These are phyloP conservation scores for Fusarium transvaalense DNA, from an alignment of 2,329 filamentous ascomycete genomes.

Conservation along the genomic window DNA sequence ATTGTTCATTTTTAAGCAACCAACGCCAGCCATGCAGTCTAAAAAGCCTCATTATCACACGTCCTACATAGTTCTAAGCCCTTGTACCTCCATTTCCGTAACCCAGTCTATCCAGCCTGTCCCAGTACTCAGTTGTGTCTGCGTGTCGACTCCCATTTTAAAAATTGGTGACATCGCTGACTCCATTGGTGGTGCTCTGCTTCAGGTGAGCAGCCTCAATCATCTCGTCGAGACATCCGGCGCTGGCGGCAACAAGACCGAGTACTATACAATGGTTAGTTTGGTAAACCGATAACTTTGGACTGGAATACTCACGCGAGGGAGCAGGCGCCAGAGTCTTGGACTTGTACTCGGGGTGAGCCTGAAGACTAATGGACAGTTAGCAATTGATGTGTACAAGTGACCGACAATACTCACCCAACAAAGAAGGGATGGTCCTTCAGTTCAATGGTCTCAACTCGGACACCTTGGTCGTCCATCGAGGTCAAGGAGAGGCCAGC, in stretches of 20 bases:
- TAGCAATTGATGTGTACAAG: not conserved
- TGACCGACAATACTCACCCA: conserved; percentile 19
- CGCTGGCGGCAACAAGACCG: conserved; percentile 63
- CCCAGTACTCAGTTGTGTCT: not conserved
- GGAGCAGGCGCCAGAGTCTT: conserved; percentile 79
- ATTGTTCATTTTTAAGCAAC: conserved; percentile 37
- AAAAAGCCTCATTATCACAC: conserved; percentile 36
- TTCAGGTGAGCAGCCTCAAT: conserved; percentile 36
- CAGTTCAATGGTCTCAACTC: conserved; percentile 43
- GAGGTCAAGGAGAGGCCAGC: conserved; percentile 69
- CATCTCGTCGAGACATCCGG: conserved; percentile 70
- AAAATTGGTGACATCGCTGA: conserved; percentile 26
- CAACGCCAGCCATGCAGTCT: conserved; percentile 36
- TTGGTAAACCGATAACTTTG: not conserved
- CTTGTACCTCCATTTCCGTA: not conserved
- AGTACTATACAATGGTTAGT: conserved; percentile 62
- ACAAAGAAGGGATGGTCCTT: conserved; percentile 39
- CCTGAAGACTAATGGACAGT: conserved; percentile 68
- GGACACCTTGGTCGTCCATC: conserved; percentile 58
- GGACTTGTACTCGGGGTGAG: conserved; percentile 82
- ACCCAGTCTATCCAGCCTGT: conserved; percentile 10
- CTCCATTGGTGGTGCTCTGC: conserved; percentile 24
- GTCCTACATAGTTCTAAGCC: conserved; percentile 36
- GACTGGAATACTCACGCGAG: conserved; percentile 53
- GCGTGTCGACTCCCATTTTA: conserved; percentile 4